Evolutionary conservation across 2,329 filamentous ascomycete genomes (phyloP).

Genomic region (Verticillium tricorpus): DNA sequence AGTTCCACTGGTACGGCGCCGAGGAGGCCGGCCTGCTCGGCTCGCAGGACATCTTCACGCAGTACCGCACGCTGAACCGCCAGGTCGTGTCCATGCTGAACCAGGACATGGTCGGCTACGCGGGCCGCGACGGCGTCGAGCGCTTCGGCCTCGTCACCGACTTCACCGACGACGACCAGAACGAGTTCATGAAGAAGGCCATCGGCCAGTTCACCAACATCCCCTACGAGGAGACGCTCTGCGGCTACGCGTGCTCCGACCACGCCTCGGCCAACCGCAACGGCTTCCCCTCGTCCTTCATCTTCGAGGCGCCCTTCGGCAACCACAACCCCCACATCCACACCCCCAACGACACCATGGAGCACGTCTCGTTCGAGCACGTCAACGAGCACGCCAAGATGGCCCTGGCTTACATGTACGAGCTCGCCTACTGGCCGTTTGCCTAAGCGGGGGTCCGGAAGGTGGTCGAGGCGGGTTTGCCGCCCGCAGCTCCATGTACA

Average conservation of each 20-base stretch:
- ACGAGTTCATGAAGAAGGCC: slow-evolving; percentile 31
- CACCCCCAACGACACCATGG: slow-evolving; percentile 65
- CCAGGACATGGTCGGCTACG: slow-evolving; percentile 40
- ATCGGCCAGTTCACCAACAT: slow-evolving; percentile 29
- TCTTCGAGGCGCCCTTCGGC: slow-evolving; percentile 58
- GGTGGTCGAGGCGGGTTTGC: neutral
- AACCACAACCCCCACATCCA: slow-evolving; percentile 68
- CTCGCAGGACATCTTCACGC: slow-evolving; percentile 49
- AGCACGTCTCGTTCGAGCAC: slow-evolving; percentile 63
- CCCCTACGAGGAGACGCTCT: slow-evolving; percentile 41
- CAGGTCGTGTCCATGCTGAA: slow-evolving; percentile 38
- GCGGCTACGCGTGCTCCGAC: slow-evolving; percentile 60
- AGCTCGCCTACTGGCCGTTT: slow-evolving; percentile 25
- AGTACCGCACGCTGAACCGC: slow-evolving; percentile 25
- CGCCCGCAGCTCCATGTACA: neutral
- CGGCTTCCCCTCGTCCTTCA: slow-evolving; percentile 61
- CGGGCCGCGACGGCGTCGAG: slow-evolving; percentile 20
- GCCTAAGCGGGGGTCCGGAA: neutral
- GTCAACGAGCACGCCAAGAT: slow-evolving; percentile 59
- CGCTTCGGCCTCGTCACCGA: slow-evolving; percentile 35
- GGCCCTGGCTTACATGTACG: slow-evolving; percentile 42
- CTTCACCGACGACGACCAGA: slow-evolving; percentile 29
- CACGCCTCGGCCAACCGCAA: slow-evolving; percentile 63
- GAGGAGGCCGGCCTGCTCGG: slow-evolving; percentile 78
- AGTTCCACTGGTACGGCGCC: slow-evolving; percentile 84